Base-by-base conservation (phyloP, 192 early-diverging fungal species). In the Dispira parvispora region DNA sequence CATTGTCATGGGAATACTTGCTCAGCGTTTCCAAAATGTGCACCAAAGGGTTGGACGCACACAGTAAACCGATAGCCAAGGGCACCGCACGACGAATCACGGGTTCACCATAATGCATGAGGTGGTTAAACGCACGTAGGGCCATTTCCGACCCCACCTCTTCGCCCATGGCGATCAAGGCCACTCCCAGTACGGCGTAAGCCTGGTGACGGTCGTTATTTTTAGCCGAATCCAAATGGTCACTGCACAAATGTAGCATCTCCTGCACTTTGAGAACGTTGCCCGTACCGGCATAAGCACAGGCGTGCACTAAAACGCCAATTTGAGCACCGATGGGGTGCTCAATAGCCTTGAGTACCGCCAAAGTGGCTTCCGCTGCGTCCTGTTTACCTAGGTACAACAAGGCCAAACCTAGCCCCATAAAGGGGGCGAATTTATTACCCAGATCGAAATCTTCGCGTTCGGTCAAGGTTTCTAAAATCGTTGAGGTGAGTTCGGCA, bases 91-190 rank as follows among this genome's bases (percentile, higher is more conserved):
- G 83, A 61, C 96, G 86, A 69, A 96, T 94, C 14, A 88, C 88
- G 13, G 92, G 84, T 69, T 96, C 94, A 46, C 96, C 96, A 78
- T 97, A 99, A 66, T 99, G 96, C 94, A 97, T 97, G 75, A 99
- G 71, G 68, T 99, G 96, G 60, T 96, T 94, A 67, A 96, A 97
- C 12, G 87, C 79, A 49, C 94, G 83, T 70, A 99, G 74, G 18
- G 90, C 80, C 96, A 99, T 99, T 67, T 95, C 94, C 8, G 87
- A 75, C 6, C 96, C 96, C 69, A 98, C 80, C 64, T 94, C 89
- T 73, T 99, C 96, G 62, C 96, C 94, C 83, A 99, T 91, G 14
- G 94, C 82, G 69, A 99, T 92, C 68, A 96, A 64, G 8, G 92
- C 91, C 56, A 99, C 88, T 46, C 93, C 96, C 61, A 99, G 80